These are phyloP conservation scores for Avena sativa DNA, from an alignment of 176 grass and related monocot species.

Conservation along the genomic window DNA sequence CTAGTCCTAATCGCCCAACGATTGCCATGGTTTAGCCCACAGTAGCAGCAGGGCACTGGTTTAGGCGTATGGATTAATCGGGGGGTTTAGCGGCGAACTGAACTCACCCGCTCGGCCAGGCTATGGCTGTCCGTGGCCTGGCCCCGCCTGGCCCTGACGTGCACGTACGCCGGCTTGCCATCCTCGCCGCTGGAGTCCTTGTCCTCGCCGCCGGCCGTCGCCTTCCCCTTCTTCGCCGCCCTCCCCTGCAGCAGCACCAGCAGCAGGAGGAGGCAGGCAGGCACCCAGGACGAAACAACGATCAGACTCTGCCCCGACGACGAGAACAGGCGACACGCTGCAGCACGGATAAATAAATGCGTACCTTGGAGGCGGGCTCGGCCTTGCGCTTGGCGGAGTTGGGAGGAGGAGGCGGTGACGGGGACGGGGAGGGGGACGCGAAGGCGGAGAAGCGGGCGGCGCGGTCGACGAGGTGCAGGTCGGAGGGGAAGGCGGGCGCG, in stretches of 20 bases:
- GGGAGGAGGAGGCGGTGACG: constrained; percentile 25
- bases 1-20: constrained; percentile 56
- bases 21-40: constrained; percentile 37
- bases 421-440: constrained; percentile 44
- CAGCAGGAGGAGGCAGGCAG: neutral
- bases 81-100: neutral
- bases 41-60: neutral
- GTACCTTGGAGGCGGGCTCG: constrained; percentile 48
- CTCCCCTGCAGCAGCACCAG: constrained; percentile 38
- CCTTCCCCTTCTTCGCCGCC: constrained; percentile 66
- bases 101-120: constrained; percentile 80
- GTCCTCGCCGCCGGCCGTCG: constrained; percentile 36
- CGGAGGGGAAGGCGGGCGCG: constrained; percentile 61
- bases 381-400: constrained; percentile 53
- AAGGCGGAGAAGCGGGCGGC: constrained; percentile 65
- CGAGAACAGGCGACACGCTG: neutral
- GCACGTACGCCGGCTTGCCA: constrained; percentile 80
- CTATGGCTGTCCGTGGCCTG: constrained; percentile 92
- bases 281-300: neutral
- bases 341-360: neutral
- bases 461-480: constrained; percentile 63
- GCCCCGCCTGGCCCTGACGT: constrained; percentile 72
- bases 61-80: neutral
- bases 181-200: constrained; percentile 43
- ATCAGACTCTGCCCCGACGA: neutral